A percentile compares a stretch with the other conserved stretches of the same genome.
phyloP scores from a whole-genome alignment of 2,329 filamentous ascomycete species.

The Ophiostoma quercus region DNA sequence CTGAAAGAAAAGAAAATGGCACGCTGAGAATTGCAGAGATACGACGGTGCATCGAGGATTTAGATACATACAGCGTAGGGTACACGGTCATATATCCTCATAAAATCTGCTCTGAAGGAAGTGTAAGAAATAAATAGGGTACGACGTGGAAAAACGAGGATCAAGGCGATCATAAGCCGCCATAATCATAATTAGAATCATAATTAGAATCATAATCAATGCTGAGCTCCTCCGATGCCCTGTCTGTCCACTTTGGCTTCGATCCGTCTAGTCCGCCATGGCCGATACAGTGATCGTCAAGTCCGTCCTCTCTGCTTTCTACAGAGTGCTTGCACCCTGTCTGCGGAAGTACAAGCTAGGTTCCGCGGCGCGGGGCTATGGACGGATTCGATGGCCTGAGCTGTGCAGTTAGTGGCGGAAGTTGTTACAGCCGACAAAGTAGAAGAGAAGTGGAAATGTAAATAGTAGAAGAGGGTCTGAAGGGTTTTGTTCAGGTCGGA shows the following conservation, averaged over 20 bases:
- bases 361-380: constrained; percentile 9
- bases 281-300: background rate
- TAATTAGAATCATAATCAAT: too few relatives aligned
- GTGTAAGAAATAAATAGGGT: constrained; percentile 1
- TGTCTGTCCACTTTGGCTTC: background rate
- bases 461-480: too few relatives aligned
- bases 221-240: background rate
- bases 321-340: background rate
- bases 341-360: constrained; percentile 2
- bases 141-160: constrained; percentile 5
- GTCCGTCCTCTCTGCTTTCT: background rate
- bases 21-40: background rate
- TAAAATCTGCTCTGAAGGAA: background rate
- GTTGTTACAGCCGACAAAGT: background rate
- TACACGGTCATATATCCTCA: background rate
- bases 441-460: too few relatives aligned
- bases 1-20: background rate
- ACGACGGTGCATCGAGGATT: background rate
- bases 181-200: background rate
- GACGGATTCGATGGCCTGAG: background rate
- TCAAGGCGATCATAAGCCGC: constrained; percentile 1
- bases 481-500: background rate
- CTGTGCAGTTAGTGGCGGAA: background rate
- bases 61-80: too few relatives aligned
- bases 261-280: background rate